Percentiles rank a stretch among this genome's conserved stretches.
These are phyloP conservation scores for Alternaria arbusti DNA, from an alignment of 2,329 filamentous ascomycete genomes.

Conservation along the genomic window DNA sequence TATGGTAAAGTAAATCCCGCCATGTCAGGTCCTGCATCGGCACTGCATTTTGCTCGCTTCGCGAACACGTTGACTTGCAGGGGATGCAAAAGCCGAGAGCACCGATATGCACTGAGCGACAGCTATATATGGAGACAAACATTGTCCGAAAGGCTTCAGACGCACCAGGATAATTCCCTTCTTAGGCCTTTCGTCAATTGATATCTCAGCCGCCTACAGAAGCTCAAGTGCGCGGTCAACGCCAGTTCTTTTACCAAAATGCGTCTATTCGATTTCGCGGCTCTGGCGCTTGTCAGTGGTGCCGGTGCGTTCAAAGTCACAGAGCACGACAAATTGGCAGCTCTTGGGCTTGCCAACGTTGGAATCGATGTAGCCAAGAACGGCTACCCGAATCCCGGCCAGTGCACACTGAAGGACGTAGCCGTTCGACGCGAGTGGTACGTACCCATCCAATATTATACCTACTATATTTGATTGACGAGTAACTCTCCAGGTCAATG, in stretches of 20 bases:
- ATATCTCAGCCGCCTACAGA: not conserved
- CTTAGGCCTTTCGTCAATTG: not conserved
- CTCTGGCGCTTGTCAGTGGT: not conserved
- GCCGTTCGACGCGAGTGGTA: conserved; percentile 54
- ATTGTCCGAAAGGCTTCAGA: not conserved
- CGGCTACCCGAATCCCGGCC: conserved; percentile 24
- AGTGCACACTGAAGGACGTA: conserved; percentile 45
- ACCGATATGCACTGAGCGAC: not conserved
- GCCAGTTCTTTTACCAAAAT: not conserved
- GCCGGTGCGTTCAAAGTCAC: not conserved
- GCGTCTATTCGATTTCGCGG: not conserved
- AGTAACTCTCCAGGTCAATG: conserved; percentile 13
- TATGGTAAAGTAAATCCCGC: not conserved
- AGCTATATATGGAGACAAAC: not conserved
- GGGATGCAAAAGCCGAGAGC: not conserved
- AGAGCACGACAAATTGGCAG: not conserved
- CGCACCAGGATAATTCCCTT: not conserved
- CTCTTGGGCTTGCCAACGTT: not conserved
- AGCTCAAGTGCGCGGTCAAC: not conserved
- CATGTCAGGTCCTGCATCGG: not conserved
- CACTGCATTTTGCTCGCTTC: not conserved
- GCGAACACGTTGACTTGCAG: not conserved
- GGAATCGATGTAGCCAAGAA: conserved; percentile 24
- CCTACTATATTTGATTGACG: not conserved
- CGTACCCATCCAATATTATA: not conserved